phyloP scores from a whole-genome alignment of 2,329 filamentous ascomycete species.

The Fusarium sp. region DNA sequence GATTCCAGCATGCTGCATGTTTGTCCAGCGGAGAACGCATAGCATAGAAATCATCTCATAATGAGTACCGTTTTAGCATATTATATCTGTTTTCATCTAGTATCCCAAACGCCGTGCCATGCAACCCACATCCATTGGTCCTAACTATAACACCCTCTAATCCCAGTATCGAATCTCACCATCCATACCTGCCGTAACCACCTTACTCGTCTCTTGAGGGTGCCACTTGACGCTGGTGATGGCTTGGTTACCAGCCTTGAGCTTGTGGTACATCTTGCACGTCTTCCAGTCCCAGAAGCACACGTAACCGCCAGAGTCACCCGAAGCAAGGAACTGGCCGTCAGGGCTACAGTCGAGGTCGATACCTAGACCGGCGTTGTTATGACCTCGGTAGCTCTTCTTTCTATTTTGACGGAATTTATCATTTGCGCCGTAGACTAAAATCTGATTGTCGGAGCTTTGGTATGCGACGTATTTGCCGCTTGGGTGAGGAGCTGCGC shows the following conservation, averaged over 20 bases:
- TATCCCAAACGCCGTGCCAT: constrained; percentile 46
- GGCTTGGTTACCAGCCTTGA: constrained; percentile 84
- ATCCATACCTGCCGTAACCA: constrained; percentile 89
- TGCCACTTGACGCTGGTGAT: constrained; percentile 95
- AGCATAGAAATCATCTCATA: neutral
- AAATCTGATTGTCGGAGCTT: constrained; percentile 93
- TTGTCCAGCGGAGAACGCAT: neutral
- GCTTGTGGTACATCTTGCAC: constrained; percentile 98
- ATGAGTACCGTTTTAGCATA: constrained; percentile 7
- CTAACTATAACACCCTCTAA: constrained; percentile 57
- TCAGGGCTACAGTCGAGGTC: constrained; percentile 91
- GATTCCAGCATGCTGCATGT: constrained; percentile 18
- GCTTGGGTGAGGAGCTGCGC: constrained; percentile 84
- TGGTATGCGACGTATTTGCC: constrained; percentile 97
- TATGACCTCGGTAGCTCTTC: constrained; percentile 95
- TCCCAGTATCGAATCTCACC: constrained; percentile 95
- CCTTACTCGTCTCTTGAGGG: constrained; percentile 95
- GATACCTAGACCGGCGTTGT: constrained; percentile 93
- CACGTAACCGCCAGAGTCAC: constrained; percentile 88
- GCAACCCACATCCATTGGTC: constrained; percentile 23
- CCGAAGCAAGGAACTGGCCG: constrained; percentile 88
- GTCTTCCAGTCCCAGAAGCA: constrained; percentile 99
- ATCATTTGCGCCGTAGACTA: constrained; percentile 94
- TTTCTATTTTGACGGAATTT: constrained; percentile 98
- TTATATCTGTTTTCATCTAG: constrained; percentile 27